These are phyloP conservation scores for Talaromyces verruculosus DNA, from an alignment of 2,329 filamentous ascomycete genomes.

Conservation along the genomic window DNA sequence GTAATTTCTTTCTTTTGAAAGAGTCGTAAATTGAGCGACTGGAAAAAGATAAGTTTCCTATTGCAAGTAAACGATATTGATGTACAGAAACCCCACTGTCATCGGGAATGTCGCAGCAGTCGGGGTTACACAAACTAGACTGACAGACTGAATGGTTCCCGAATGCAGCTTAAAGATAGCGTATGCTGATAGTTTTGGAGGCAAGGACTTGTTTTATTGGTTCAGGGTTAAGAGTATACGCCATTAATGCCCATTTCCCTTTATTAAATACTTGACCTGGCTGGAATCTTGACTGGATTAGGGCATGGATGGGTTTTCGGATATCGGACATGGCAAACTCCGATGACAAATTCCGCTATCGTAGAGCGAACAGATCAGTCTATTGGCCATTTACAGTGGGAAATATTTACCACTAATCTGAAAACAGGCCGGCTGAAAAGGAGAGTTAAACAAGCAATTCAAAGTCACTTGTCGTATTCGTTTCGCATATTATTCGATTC, in stretches of 20 bases:
- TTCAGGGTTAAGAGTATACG: not conserved
- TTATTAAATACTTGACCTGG: not conserved
- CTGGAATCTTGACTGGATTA: not conserved
- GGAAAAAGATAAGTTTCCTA: not conserved
- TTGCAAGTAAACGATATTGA: not conserved
- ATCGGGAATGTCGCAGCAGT: not conserved
- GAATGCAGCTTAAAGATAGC: not conserved
- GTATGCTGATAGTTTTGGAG: no score
- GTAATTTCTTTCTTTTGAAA: not conserved
- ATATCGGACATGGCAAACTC: not conserved
- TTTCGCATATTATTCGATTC: not conserved
- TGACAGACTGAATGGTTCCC: not conserved
- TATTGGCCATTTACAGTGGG: not conserved
- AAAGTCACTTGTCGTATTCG: not conserved
- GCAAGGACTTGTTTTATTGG: not conserved
- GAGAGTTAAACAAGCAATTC: not conserved
- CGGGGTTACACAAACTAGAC: not conserved
- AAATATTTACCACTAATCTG: not conserved
- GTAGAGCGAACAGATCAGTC: not conserved
- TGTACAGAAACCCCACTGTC: not conserved
- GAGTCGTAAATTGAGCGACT: not conserved
- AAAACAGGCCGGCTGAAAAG: not conserved
- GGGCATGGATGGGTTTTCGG: not conserved
- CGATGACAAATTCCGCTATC: not conserved
- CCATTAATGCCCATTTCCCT: no score